phyloP scores from a whole-genome alignment of 2,329 filamentous ascomycete genomes.

The Didymella arachidicola region DNA sequence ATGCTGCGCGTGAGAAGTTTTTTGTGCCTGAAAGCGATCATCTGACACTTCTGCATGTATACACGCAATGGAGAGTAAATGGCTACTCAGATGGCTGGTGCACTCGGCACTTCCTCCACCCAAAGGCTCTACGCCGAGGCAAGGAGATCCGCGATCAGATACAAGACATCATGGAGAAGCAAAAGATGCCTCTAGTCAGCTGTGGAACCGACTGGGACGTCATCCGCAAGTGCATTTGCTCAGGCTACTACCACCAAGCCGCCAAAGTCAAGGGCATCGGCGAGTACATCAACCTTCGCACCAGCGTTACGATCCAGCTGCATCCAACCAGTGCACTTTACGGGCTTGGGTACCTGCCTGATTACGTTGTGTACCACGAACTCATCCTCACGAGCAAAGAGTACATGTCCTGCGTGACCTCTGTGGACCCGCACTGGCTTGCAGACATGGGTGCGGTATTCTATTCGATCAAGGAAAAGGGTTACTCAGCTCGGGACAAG shows the following conservation, averaged over 20 bases:
- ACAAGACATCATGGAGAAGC: slow-evolving; percentile 89
- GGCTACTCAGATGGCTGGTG: slow-evolving; percentile 92
- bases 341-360: slow-evolving; percentile 89
- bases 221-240: slow-evolving; percentile 95
- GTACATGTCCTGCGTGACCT: slow-evolving; percentile 97
- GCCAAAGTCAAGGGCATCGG: slow-evolving; percentile 95
- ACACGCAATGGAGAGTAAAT: slow-evolving; percentile 93
- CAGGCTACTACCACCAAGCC: slow-evolving; percentile 97
- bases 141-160: slow-evolving; percentile 96
- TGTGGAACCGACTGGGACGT: slow-evolving; percentile 98
- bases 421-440: slow-evolving; percentile 96
- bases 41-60: slow-evolving; percentile 93
- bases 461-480: slow-evolving; percentile 97
- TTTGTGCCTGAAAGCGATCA: slow-evolving; percentile 98
- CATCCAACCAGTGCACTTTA: slow-evolving; percentile 95
- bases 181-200: slow-evolving; percentile 85
- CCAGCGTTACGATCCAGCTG: slow-evolving; percentile 90
- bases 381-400: slow-evolving; percentile 96
- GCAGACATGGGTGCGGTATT: slow-evolving; percentile 96
- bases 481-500: slow-evolving; percentile 86
- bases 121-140: slow-evolving; percentile 89
- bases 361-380: slow-evolving; percentile 98
- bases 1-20: slow-evolving; percentile 95
- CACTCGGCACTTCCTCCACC: slow-evolving; percentile 88
- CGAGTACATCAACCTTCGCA: slow-evolving; percentile 96